Conservation (phyloP, 2,329 filamentous ascomycete genomes). For the Nothomitra cinnamomea region DNA sequence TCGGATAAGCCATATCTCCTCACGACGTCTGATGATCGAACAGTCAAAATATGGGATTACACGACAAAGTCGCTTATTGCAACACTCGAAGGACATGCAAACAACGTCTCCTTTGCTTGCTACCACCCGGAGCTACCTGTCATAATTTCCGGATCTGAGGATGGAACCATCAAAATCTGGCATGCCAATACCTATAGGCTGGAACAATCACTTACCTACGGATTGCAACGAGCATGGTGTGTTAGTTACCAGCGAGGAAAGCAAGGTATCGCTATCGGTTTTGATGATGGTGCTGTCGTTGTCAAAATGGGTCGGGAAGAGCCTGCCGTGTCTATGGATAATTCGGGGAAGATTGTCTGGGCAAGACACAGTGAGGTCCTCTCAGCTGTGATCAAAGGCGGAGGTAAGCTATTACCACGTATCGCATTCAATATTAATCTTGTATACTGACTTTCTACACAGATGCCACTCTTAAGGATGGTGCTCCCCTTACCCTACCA, state of each 20-base stretch:
- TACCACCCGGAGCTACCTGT: conserved; percentile 95
- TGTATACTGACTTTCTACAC: conserved; percentile 3
- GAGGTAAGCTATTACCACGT: conserved; percentile 29
- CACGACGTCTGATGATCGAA: conserved; percentile 90
- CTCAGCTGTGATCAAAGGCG: conserved; percentile 86
- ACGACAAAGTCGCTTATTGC: conserved; percentile 95
- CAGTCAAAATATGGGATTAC: conserved; percentile 98
- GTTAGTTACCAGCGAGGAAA: conserved; percentile 88
- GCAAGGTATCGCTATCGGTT: conserved; percentile 88
- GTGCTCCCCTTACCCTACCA: conserved; percentile 65
- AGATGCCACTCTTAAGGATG: conserved; percentile 76
- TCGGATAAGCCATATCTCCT: conserved; percentile 69
- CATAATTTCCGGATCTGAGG: conserved; percentile 94
- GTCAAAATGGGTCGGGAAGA: conserved; percentile 96
- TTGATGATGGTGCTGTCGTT: conserved; percentile 93
- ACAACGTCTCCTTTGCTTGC: conserved; percentile 94
- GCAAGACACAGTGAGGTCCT: conserved; percentile 90
- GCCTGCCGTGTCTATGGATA: conserved; percentile 93
- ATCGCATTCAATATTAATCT: conserved; percentile 16
- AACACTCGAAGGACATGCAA: conserved; percentile 89
- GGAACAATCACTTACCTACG: conserved; percentile 92
- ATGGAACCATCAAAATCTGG: conserved; percentile 96
- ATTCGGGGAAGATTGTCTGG: conserved; percentile 90
- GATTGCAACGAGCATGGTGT: conserved; percentile 92
- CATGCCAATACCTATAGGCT: conserved; percentile 94